Conservation (phyloP, 176 grass and related monocot species). For the Oryza longistaminata region DNA sequence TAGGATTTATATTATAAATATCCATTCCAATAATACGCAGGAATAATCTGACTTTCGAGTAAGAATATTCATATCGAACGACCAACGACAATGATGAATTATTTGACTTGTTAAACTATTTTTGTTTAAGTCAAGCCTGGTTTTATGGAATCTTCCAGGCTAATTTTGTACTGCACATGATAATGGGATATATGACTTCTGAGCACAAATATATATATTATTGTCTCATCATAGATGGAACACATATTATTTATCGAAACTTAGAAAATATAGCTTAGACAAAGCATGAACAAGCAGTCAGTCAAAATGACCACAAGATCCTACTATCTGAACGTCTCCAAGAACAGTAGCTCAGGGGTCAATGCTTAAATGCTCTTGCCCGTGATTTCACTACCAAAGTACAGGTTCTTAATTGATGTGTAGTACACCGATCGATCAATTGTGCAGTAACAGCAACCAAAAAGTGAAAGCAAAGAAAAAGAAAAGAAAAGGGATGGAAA, state of each 20-base stretch:
- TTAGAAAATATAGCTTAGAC: background rate
- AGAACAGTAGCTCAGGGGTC: constrained; percentile 20
- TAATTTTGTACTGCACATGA: background rate
- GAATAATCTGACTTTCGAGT: constrained; percentile 14
- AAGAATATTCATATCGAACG: background rate
- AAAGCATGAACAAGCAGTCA: background rate
- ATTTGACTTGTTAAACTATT: background rate
- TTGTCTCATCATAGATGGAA: background rate
- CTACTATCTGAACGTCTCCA: background rate
- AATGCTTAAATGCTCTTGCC: constrained; percentile 20
- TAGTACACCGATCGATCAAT: constrained; percentile 11
- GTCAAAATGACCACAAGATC: background rate
- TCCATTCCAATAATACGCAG: background rate
- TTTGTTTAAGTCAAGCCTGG: background rate
- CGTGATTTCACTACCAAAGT: constrained; percentile 29
- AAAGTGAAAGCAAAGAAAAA: constrained; percentile 28
- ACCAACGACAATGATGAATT: background rate
- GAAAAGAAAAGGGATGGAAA: constrained; percentile 7
- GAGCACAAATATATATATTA: background rate
- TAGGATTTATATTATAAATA: background rate
- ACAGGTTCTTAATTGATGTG: constrained; percentile 11
- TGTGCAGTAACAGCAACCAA: constrained; percentile 41
- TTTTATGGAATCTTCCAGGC: background rate
- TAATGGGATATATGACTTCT: background rate
- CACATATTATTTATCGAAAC: background rate